Evolutionary conservation across 2,329 filamentous ascomycete genomes (phyloP), one percentile per base, ranked within the genome.

Genomic region (Knufia petricola): DNA sequence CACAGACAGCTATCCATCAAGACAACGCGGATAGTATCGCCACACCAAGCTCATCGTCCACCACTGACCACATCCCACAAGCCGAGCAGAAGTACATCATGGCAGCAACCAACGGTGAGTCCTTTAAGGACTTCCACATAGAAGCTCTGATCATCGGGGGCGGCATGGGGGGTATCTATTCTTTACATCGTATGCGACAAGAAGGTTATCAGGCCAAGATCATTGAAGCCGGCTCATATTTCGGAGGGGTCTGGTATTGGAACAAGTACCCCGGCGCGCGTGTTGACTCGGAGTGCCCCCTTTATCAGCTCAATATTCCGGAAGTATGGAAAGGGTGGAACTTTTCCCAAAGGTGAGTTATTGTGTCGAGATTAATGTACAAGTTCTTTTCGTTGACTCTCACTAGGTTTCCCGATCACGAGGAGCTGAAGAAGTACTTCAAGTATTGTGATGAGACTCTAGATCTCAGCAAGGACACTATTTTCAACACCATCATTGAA

Each of bases 231-330:
- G 76, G 71, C 6, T 64, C 66, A 4, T 68, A 71, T 40, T 58
- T 69, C 0, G 53, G 53, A 15, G 64, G 64, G 8, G 60, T 64
- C 7, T 67, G 64, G 64, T 60, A 63, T 50, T 65, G 63, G 61
- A 78, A 77, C 59, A 68, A 68, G 55, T 79, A 78, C 52, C 76
- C 74, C 0, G 76, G 75, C 0, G 70, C 74, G 1, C 62, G 66
- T 0, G 74, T 78, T 1, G 78, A 81, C 61, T 74, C 69, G 0
- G 69, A 75, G 41, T 65, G 75, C 1, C 73, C 74, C 0, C 64
- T 71, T 38, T 79, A 79, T 50, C 68, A 78, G 53, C 72, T 73
- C 49, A 74, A 68, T 1, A 72, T 69, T 57, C 74, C 74, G 0
- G 66, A 70, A 21, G 61, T 71, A 2, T 72, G 63, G 58, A 62